phyloP scores from a whole-genome alignment of 805 yeast genomes.

The Blastobotrys chiropterorum region DNA sequence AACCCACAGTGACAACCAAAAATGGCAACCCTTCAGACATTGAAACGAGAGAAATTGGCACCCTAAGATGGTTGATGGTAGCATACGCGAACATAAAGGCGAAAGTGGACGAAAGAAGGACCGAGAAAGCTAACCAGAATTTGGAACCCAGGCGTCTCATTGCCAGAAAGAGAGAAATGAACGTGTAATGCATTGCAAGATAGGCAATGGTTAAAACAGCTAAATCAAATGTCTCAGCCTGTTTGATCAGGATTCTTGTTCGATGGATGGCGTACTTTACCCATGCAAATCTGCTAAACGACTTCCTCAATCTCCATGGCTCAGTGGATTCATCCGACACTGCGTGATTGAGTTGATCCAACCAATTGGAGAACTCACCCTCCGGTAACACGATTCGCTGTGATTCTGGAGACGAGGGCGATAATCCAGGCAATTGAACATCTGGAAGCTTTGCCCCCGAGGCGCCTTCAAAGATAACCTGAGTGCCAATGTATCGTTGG shows the following conservation, averaged over 20 bases:
- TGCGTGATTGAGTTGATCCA: not conserved
- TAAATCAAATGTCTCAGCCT: constrained; percentile 84
- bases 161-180: constrained; percentile 65
- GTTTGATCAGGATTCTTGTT: constrained; percentile 33
- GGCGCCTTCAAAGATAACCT: constrained; percentile 20
- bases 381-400: constrained; percentile 8
- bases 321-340: not conserved
- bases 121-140: constrained; percentile 79
- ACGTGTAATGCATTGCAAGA: constrained; percentile 79
- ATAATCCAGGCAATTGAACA: not conserved
- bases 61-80: constrained; percentile 48
- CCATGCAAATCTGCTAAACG: constrained; percentile 34
- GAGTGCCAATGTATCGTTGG: constrained; percentile 13
- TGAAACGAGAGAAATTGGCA: constrained; percentile 62
- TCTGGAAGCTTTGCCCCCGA: constrained; percentile 3
- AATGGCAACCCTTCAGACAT: constrained; percentile 91
- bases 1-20: constrained; percentile 85
- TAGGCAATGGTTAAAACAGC: constrained; percentile 75
- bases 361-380: constrained; percentile 18
- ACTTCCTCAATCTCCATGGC: constrained; percentile 21
- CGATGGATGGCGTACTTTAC: constrained; percentile 29
- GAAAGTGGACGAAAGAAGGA: constrained; percentile 70
- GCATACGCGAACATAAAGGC: constrained; percentile 78
- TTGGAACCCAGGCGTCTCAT: constrained; percentile 76
- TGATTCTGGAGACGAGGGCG: not conserved